phyloP scores from a whole-genome alignment of 2,329 filamentous ascomycete species.

The Fonsecaea monophora region DNA sequence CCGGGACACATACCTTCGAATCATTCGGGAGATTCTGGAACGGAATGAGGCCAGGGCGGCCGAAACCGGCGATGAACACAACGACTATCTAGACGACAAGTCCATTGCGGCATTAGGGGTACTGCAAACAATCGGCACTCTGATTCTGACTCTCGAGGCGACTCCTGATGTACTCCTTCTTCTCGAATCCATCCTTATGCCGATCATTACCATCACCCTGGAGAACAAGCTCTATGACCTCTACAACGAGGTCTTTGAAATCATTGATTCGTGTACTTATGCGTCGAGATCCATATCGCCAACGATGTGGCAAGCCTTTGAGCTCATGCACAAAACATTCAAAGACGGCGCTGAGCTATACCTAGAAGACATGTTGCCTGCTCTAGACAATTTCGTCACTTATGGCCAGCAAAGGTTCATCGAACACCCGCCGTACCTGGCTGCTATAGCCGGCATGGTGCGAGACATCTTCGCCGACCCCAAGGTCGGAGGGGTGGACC shows the following conservation, averaged over 20 bases:
- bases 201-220: slow-evolving; percentile 91
- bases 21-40: slow-evolving; percentile 88
- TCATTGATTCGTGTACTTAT: slow-evolving; percentile 99
- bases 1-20: slow-evolving; percentile 92
- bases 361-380: slow-evolving; percentile 97
- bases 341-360: slow-evolving; percentile 97
- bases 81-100: slow-evolving; percentile 96
- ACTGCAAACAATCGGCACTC: slow-evolving; percentile 93
- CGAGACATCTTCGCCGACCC: slow-evolving; percentile 91
- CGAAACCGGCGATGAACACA: slow-evolving; percentile 71
- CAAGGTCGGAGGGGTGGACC: slow-evolving; percentile 90
- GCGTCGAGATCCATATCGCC: slow-evolving; percentile 93
- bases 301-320: slow-evolving; percentile 98
- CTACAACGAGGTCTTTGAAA: slow-evolving; percentile 98
- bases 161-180: slow-evolving; percentile 94
- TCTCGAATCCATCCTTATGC: slow-evolving; percentile 95
- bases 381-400: slow-evolving; percentile 95
- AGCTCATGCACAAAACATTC: slow-evolving; percentile 94
- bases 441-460: slow-evolving; percentile 91
- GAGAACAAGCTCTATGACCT: slow-evolving; percentile 98
- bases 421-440: slow-evolving; percentile 83
- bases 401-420: slow-evolving; percentile 83
- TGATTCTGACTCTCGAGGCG: slow-evolving; percentile 95
- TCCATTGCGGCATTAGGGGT: slow-evolving; percentile 97
- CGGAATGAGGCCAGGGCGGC: slow-evolving; percentile 74